phyloP scores from a whole-genome alignment of 805 yeast genomes.

The Cyberlindnera maclurae region DNA sequence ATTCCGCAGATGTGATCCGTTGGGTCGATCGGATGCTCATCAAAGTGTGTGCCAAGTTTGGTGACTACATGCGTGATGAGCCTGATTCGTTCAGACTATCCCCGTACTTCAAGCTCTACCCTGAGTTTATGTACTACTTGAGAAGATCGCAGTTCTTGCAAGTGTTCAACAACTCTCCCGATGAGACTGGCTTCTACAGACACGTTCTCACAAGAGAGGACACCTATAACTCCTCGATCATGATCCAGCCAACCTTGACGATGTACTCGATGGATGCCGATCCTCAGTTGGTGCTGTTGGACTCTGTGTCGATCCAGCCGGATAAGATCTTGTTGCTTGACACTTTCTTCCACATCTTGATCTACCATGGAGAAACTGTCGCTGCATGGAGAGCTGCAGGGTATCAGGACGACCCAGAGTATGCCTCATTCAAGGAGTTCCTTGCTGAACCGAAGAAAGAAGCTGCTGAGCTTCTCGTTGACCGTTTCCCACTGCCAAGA shows the following conservation, averaged over 20 bases:
- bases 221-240: slow-evolving; percentile 48
- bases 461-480: slow-evolving; percentile 57
- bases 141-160: slow-evolving; percentile 67
- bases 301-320: slow-evolving; percentile 54
- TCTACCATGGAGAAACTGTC: slow-evolving; percentile 58
- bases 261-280: slow-evolving; percentile 37
- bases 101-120: slow-evolving; percentile 79
- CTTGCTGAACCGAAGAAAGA: slow-evolving; percentile 56
- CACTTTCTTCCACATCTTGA: slow-evolving; percentile 62
- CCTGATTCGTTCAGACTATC: slow-evolving; percentile 75
- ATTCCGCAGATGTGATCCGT: slow-evolving; percentile 85
- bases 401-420: slow-evolving; percentile 56
- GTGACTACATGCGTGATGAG: slow-evolving; percentile 86
- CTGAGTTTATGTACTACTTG: slow-evolving; percentile 92
- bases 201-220: slow-evolving; percentile 59
- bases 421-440: slow-evolving; percentile 50
- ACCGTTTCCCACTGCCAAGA: slow-evolving; percentile 65
- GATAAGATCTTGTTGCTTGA: slow-evolving; percentile 52
- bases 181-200: slow-evolving; percentile 60
- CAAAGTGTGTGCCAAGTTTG: slow-evolving; percentile 85
- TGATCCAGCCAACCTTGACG: slow-evolving; percentile 66
- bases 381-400: slow-evolving; percentile 63
- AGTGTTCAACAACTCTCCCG: slow-evolving; percentile 65
- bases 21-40: slow-evolving; percentile 94
- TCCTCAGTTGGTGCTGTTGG: slow-evolving; percentile 57